Evolutionary conservation across 305 asterid species (phyloP), one percentile per base, ranked within the genome.

Genomic region (Fraxinus velutina): DNA sequence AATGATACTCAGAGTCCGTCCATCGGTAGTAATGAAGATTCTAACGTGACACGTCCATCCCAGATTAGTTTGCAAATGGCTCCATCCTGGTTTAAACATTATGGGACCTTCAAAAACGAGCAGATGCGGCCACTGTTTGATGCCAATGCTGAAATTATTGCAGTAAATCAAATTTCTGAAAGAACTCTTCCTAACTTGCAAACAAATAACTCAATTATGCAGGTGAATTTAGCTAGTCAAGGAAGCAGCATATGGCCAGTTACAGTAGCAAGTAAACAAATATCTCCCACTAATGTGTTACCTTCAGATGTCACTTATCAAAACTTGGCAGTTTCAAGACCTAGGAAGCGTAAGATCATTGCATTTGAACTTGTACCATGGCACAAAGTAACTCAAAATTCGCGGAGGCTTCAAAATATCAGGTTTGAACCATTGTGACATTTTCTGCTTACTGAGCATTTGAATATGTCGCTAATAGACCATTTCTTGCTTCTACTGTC

Each of bases 331-430:
- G 78, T 81, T 83, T 82, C 86, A 76, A 78, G 82, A 60, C 88
- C 90, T 21, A 88, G 88, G 86, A 93, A 90, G 86, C 94, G 96
- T 64, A 93, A 89, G 87, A n/a, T 76, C 76, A 76, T 73, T 82
- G 78, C 84, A 27, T 79, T 86, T 79, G 89, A 86, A 66, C 82
- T 77, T 84, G 87, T 86, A 76, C 92, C 97, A 21, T 93, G 97
- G 96, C 87, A 89, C 82, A 86, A 88, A 86, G 84, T 92, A 29
- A 81, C 74, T 80, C 79, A 73, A 29, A 84, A 79, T 62, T 77
- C 73, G 78, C 30, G 47, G 60, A 83, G 70, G 84, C 88, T 78
- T 77, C 94, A 83, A 82, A 74, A 79, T 81, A 85, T 87, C 79
- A 87, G 95, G 97, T 93, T 47, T 52, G 88, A 39, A 12, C 29